Conservation (phyloP, 1,284 basidiomycete species). For the Wallemia hederae region DNA sequence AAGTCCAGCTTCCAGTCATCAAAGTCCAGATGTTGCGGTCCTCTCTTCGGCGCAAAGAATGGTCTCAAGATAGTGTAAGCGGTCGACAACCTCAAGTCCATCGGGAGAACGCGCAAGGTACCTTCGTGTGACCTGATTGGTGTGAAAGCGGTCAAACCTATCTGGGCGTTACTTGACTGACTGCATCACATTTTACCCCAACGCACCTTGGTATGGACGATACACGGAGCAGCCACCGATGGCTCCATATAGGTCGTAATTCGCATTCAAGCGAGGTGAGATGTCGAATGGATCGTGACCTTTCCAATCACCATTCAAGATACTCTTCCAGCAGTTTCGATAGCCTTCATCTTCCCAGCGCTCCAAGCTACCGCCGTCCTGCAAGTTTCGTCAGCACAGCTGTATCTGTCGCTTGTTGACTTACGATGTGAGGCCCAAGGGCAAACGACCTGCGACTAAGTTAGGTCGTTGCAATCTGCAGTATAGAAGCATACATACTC, state of each 20-base stretch:
- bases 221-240: constrained; percentile 36
- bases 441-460: too few relatives aligned
- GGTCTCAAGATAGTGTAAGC: constrained; percentile 45
- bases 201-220: constrained; percentile 34
- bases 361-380: too few relatives aligned
- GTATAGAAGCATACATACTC: too few relatives aligned
- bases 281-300: constrained; percentile 30
- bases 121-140: constrained; percentile 33
- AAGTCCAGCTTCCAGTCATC: constrained; percentile 35
- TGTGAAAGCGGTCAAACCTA: constrained; percentile 31
- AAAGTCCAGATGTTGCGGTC: constrained; percentile 19
- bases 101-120: constrained; percentile 46
- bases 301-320: constrained; percentile 32
- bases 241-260: constrained; percentile 28
- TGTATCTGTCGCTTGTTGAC: too few relatives aligned
- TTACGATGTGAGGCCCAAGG: too few relatives aligned
- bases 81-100: constrained; percentile 37
- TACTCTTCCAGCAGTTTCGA: constrained; percentile 26
- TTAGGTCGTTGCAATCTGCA: too few relatives aligned
- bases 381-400: too few relatives aligned
- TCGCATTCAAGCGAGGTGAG: constrained; percentile 24
- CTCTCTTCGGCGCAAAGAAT: constrained; percentile 27
- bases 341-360: too few relatives aligned
- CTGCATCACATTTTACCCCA: too few relatives aligned
- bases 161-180: too few relatives aligned